Percentiles rank a stretch among this genome's conserved stretches.
These are phyloP conservation scores for Sinapis alba DNA, from an alignment of 441 rosid genomes.

Conservation along the genomic window DNA sequence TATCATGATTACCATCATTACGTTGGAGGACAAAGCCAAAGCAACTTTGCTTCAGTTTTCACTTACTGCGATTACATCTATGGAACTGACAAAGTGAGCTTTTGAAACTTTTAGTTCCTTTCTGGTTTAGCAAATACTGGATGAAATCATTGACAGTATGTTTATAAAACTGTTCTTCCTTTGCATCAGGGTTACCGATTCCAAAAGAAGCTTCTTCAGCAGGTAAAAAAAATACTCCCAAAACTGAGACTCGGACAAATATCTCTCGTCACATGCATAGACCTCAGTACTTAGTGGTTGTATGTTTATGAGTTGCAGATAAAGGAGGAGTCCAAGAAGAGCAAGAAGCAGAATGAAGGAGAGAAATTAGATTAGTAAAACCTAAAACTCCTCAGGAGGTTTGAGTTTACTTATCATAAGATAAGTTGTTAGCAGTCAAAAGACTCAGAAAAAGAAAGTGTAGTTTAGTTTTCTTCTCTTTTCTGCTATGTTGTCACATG, in stretches of 20 bases:
- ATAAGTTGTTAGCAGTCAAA: constrained; percentile 13
- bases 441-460: background rate
- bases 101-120: background rate
- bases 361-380: constrained; percentile 25
- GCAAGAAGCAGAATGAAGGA: constrained; percentile 21
- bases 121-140: background rate
- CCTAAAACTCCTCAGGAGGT: background rate
- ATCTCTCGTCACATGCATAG: background rate
- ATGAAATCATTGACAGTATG: constrained; percentile 6
- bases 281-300: background rate
- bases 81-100: constrained; percentile 74
- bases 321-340: constrained; percentile 29
- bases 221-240: constrained; percentile 17
- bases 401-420: constrained; percentile 1
- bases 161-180: background rate
- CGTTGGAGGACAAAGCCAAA: constrained; percentile 78
- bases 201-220: constrained; percentile 31
- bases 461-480: constrained; percentile 4
- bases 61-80: constrained; percentile 79
- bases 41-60: constrained; percentile 84
- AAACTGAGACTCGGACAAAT: no score
- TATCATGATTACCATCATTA: constrained; percentile 84
- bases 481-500: background rate
- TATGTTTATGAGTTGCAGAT: constrained; percentile 26
- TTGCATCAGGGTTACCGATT: constrained; percentile 30